Evolutionary conservation across 768 basidiomycete genomes (phyloP).

Genomic region (Calocybe indica): DNA sequence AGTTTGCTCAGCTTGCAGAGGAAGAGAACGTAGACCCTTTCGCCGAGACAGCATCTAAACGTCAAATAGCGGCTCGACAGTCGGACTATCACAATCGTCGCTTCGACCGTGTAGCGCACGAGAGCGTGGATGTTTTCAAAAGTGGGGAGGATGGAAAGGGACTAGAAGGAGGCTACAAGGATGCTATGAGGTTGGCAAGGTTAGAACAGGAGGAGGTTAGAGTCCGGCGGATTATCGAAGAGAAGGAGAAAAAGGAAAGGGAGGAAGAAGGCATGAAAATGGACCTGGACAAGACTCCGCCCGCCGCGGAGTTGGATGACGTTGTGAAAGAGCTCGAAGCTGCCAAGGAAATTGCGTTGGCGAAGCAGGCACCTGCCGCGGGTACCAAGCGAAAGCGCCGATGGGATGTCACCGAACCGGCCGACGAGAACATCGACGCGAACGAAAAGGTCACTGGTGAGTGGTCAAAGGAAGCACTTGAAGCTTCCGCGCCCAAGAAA

Average conservation of each 20-base stretch:
- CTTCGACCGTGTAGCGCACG: conserved; percentile 78
- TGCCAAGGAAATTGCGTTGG: conserved; percentile 34
- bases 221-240: conserved; percentile 80
- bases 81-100: conserved; percentile 93
- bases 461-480: conserved; percentile 73
- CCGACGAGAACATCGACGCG: conserved; percentile 62
- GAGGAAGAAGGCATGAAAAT: conserved; percentile 73
- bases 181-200: conserved; percentile 87
- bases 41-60: conserved; percentile 87
- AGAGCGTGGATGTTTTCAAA: conserved; percentile 75
- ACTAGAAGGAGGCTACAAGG: conserved; percentile 87
- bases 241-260: conserved; percentile 74
- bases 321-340: conserved; percentile 66
- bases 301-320: conserved; percentile 70
- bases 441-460: conserved; percentile 54
- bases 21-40: conserved; percentile 91
- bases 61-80: conserved; percentile 91
- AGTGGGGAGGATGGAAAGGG: conserved; percentile 61
- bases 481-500: conserved; percentile 78
- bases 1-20: conserved; percentile 91
- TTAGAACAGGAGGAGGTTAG: conserved; percentile 91
- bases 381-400: conserved; percentile 70
- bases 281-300: conserved; percentile 91
- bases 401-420: conserved; percentile 67
- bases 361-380: conserved; percentile 25